phyloP scores from a whole-genome alignment of 2,329 filamentous ascomycete genomes.

The Pseudocercospora cruenta region DNA sequence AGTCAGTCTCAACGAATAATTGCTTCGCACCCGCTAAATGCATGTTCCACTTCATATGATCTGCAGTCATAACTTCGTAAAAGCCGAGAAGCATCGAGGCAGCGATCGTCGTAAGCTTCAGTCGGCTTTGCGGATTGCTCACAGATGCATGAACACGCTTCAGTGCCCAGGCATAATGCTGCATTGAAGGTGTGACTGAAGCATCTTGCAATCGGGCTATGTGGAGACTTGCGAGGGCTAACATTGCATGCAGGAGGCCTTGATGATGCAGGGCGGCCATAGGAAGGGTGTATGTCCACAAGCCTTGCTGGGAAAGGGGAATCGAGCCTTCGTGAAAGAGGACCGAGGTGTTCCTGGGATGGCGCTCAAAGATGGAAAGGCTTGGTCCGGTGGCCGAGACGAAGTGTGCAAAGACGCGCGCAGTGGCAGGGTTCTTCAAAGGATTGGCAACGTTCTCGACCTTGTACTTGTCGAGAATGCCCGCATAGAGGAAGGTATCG shows the following conservation, averaged over 20 bases:
- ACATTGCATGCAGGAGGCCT: slow-evolving; percentile 86
- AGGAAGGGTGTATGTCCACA: slow-evolving; percentile 78
- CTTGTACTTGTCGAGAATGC: slow-evolving; percentile 50
- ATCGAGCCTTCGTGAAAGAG: slow-evolving; percentile 66
- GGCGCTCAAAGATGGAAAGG: slow-evolving; percentile 84
- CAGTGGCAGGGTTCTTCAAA: slow-evolving; percentile 76
- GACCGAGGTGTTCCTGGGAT: slow-evolving; percentile 72
- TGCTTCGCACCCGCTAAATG: slow-evolving; percentile 84
- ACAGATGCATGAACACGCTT: slow-evolving; percentile 78
- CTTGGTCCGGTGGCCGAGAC: slow-evolving; percentile 84
- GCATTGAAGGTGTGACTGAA: slow-evolving; percentile 77
- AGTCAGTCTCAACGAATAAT: slow-evolving; percentile 80
- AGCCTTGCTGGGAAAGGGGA: slow-evolving; percentile 62
- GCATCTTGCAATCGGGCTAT: slow-evolving; percentile 79
- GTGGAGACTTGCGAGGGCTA: slow-evolving; percentile 83
- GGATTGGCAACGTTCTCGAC: slow-evolving; percentile 60
- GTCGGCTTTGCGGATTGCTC: slow-evolving; percentile 67
- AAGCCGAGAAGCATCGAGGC: slow-evolving; percentile 84
- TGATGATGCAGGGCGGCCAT: slow-evolving; percentile 81
- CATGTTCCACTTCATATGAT: slow-evolving; percentile 94
- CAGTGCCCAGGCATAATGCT: slow-evolving; percentile 87
- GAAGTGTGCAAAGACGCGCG: slow-evolving; percentile 87
- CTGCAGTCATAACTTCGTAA: slow-evolving; percentile 92
- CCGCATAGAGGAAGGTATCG: slow-evolving; percentile 52
- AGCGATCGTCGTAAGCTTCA: slow-evolving; percentile 80